Evolutionary conservation across 768 basidiomycete species (phyloP).

Genomic region (Coprinopsis sp.): DNA sequence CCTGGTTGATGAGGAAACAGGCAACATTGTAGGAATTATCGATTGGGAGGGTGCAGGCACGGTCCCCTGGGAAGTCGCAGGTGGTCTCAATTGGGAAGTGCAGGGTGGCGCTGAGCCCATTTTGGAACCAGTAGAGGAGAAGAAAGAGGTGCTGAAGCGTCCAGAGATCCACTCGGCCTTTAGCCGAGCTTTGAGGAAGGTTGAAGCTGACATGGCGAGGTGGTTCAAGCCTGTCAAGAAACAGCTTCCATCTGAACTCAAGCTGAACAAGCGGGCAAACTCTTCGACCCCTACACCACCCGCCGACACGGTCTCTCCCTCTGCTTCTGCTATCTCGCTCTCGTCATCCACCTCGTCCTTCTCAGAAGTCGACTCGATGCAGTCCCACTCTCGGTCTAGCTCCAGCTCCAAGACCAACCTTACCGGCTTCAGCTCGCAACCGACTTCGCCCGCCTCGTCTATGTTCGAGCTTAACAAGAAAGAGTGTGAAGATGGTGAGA

Average conservation of each 20-base stretch:
- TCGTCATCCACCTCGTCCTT: constrained; percentile 5
- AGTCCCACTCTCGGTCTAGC: constrained; percentile 6
- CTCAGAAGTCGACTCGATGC: constrained; percentile 1
- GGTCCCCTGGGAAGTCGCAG: constrained; percentile 41
- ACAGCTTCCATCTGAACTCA: not conserved
- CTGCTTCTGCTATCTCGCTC: constrained; percentile 3
- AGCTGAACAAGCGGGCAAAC: not conserved
- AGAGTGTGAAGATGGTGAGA: not conserved
- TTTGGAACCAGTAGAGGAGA: constrained; percentile 20
- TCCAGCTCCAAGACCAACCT: constrained; percentile 9
- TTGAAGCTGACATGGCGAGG: constrained; percentile 4
- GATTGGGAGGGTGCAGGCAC: constrained; percentile 42
- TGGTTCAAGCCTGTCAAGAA: not conserved
- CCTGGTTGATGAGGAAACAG: constrained; percentile 31
- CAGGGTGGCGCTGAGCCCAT: constrained; percentile 27
- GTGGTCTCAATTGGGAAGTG: constrained; percentile 38
- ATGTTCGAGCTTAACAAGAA: constrained; percentile 5
- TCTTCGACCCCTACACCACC: not conserved
- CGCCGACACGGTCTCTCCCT: constrained; percentile 2
- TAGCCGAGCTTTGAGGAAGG: constrained; percentile 11
- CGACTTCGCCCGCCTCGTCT: constrained; percentile 8
- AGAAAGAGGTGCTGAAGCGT: constrained; percentile 14
- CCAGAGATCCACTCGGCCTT: constrained; percentile 15
- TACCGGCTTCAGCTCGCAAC: constrained; percentile 6
- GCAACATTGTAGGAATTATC: constrained; percentile 37